Base-by-base conservation (phyloP, 2,329 filamentous ascomycete species). In the Xylaria sp. region DNA sequence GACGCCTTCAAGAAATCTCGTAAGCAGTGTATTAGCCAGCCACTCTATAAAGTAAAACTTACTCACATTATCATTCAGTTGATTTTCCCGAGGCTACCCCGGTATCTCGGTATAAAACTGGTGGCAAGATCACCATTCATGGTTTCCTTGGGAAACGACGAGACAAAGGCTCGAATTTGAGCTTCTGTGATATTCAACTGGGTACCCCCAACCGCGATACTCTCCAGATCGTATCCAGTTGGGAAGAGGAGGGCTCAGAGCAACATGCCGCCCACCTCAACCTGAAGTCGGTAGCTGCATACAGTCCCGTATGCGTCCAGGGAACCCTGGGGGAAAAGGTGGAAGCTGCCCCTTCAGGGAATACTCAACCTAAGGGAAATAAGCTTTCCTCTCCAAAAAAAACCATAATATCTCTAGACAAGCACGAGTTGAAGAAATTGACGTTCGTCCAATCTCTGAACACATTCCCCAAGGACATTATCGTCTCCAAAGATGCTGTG, bases 131-230 rank as follows among this genome's bases (percentile, higher is more conserved):
- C 6, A 50, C 34, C n/a, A 1, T 92, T 0, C 85, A 90, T 78
- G 94, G 94, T 21, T 96, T 94, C 73, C 79, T 97, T 0, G 88
- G 89, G 30, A 88, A 88, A 68, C 85, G 89, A 34, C 86, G 88
- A 69, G 88, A 92, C 73, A 83, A 94, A 24, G 89, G 89, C 32
- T 89, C 89, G 62, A 88, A 86, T 47, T 82, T 97, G 21, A 88
- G 88, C 1, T 97, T 97, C 76, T 90, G 90, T 56, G 85, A 90
- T 73, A 77, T 84, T 24, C 81, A 81, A 19, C 66, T 77, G 42
- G 51, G 62, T 45, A 19, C 72, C 63, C 11, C 59, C 62, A 6
- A 3, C 7, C 54, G 30, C 6, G 1, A 2, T 1, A 21, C 8
- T 47, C 1, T 84, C 51, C 79, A 82, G 17, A 77, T 85, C 11